phyloP scores from a whole-genome alignment of 1,284 basidiomycete genomes.

The Thecaphora frezii region DNA sequence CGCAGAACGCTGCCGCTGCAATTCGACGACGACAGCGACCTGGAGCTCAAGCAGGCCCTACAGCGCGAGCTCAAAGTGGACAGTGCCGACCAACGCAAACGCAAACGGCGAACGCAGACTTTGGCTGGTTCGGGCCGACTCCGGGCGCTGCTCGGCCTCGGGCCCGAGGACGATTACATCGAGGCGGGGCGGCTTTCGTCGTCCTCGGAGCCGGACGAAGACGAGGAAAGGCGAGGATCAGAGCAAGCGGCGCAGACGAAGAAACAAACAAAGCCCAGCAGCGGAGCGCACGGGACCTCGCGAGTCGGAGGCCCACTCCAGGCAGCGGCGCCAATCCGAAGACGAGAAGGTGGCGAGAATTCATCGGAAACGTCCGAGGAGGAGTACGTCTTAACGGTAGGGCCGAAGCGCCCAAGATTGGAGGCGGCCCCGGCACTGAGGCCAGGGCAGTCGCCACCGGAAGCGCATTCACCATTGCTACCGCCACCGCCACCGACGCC shows the following conservation, averaged over 20 bases:
- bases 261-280: no score
- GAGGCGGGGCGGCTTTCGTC: conserved; percentile 7
- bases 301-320: no score
- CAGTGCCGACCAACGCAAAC: neutral
- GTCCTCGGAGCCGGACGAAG: neutral
- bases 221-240: neutral
- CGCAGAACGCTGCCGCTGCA: no score
- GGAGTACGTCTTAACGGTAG: neutral
- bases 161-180: conserved; percentile 25
- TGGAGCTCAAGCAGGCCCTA: neutral
- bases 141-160: conserved; percentile 20
- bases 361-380: neutral
- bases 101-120: neutral
- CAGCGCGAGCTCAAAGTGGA: neutral
- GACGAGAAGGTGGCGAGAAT: neutral
- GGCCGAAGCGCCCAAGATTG: neutral
- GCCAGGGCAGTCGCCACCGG: no score
- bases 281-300: no score
- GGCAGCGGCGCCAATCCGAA: neutral
- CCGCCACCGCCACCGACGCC: no score
- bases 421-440: no score
- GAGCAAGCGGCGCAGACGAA: no score
- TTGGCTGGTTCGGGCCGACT: conserved; percentile 1
- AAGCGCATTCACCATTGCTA: no score
- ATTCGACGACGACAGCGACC: neutral